Percentiles rank a stretch among this genome's conserved stretches.
These are phyloP conservation scores for Candida buenavistaensis DNA, from an alignment of 1,139 yeast genomes.

Conservation along the genomic window DNA sequence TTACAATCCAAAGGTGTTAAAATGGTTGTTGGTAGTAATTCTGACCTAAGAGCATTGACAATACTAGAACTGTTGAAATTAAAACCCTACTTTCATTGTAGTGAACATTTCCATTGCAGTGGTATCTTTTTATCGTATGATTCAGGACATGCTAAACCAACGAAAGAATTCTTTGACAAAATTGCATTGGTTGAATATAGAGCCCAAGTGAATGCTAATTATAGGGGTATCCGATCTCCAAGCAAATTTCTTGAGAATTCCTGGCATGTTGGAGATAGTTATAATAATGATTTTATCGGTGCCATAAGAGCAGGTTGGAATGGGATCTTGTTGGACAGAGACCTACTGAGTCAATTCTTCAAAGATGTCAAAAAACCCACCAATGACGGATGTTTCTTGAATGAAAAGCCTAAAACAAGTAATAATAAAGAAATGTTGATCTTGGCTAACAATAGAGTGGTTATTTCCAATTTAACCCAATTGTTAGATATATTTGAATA, in stretches of 20 bases:
- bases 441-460: constrained; percentile 39
- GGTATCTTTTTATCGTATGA: constrained; percentile 55
- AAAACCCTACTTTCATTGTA: constrained; percentile 32
- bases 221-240: constrained; percentile 14
- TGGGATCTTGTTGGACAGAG: constrained; percentile 54
- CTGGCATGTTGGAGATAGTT: constrained; percentile 72
- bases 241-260: constrained; percentile 22
- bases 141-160: constrained; percentile 54
- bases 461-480: constrained; percentile 28
- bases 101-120: constrained; percentile 33
- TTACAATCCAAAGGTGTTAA: constrained; percentile 32
- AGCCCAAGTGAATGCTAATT: constrained; percentile 3
- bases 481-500: constrained; percentile 21
- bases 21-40: constrained; percentile 55
- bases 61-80: constrained; percentile 49
- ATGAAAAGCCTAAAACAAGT: not conserved
- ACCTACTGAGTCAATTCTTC: constrained; percentile 23
- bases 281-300: constrained; percentile 53
- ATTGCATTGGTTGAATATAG: constrained; percentile 20
- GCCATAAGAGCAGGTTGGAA: constrained; percentile 61
- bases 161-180: constrained; percentile 42
- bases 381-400: constrained; percentile 12
- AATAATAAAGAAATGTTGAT: constrained; percentile 15
- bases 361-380: constrained; percentile 8
- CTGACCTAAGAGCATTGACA: constrained; percentile 52